Evolutionary conservation across 2,329 filamentous ascomycete genomes (phyloP).

Genomic region (Scytalidium sp.): DNA sequence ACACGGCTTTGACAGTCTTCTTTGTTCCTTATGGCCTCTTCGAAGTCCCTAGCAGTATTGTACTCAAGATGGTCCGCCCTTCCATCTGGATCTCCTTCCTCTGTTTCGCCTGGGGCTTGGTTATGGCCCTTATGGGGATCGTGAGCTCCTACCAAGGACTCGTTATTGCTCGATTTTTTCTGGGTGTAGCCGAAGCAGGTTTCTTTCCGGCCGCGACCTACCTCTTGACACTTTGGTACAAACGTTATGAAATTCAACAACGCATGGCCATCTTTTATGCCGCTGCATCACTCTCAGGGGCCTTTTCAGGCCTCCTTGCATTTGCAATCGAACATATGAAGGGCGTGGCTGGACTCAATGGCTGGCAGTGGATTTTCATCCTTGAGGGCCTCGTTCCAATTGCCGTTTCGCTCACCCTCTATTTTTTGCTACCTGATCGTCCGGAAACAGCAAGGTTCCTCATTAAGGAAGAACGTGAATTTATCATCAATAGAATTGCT

Average conservation of each 20-base stretch:
- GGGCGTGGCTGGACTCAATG: constrained; percentile 51
- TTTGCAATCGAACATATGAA: constrained; percentile 67
- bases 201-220: constrained; percentile 28
- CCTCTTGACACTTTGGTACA: constrained; percentile 27
- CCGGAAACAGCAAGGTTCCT: constrained; percentile 73
- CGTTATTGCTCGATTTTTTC: constrained; percentile 60
- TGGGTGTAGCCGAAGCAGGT: constrained; percentile 43
- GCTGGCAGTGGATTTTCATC: constrained; percentile 52
- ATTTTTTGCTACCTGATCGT: constrained; percentile 64
- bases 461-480: constrained; percentile 61
- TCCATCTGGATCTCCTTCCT: constrained; percentile 44
- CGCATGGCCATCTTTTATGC: constrained; percentile 72
- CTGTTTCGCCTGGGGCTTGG: constrained; percentile 28
- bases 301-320: constrained; percentile 68
- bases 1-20: constrained; percentile 43
- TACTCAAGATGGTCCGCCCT: constrained; percentile 49
- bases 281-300: constrained; percentile 71
- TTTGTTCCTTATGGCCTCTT: constrained; percentile 48
- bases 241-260: constrained; percentile 39
- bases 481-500: constrained; percentile 59
- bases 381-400: constrained; percentile 30
- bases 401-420: constrained; percentile 22
- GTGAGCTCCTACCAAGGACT: constrained; percentile 59
- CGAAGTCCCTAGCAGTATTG: constrained; percentile 49
- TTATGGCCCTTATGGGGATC: constrained; percentile 55